Conservation (phyloP, 108 stramenopile genomes). For the Parietichytrium sp. region DNA sequence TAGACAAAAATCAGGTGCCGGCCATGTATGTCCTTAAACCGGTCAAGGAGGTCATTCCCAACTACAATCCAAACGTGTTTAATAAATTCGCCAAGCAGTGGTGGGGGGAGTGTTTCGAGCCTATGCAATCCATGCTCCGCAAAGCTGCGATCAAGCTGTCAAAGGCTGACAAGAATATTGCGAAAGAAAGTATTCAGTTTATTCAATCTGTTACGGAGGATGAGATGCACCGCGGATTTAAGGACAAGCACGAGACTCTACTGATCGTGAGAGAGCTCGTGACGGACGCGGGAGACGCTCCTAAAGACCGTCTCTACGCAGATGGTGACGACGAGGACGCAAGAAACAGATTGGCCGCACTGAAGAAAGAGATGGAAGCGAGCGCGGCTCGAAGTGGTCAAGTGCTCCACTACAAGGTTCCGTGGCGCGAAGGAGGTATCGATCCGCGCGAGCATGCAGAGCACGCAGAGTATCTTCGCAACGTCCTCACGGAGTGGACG, state of each 20-base stretch:
- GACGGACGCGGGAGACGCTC: not conserved
- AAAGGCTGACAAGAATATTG: too few species aligned
- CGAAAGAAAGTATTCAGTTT: too few species aligned
- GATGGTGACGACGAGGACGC: too few species aligned
- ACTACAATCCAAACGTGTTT: not conserved
- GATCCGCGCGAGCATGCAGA: not conserved
- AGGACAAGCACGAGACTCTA: too few species aligned
- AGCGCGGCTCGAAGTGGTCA: too few species aligned
- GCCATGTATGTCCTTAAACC: not conserved
- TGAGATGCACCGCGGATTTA: slow-evolving; percentile 3
- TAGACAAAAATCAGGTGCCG: not conserved
- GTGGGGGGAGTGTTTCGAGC: slow-evolving; percentile 33
- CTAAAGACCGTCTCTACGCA: too few species aligned
- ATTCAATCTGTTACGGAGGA: not conserved
- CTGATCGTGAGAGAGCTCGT: slow-evolving; percentile 12
- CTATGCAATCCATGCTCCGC: not conserved
- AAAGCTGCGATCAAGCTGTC: too few species aligned
- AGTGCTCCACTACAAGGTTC: too few species aligned
- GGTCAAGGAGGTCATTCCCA: slow-evolving; percentile 3
- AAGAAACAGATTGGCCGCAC: not conserved
- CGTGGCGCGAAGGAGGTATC: not conserved
- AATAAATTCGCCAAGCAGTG: not conserved
- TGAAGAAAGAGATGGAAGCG: not conserved
- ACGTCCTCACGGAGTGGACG: not conserved
- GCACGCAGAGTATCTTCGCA: not conserved